Evolutionary conservation across 2,329 filamentous ascomycete genomes (phyloP).

Genomic region (Leptosphaerulina australis): DNA sequence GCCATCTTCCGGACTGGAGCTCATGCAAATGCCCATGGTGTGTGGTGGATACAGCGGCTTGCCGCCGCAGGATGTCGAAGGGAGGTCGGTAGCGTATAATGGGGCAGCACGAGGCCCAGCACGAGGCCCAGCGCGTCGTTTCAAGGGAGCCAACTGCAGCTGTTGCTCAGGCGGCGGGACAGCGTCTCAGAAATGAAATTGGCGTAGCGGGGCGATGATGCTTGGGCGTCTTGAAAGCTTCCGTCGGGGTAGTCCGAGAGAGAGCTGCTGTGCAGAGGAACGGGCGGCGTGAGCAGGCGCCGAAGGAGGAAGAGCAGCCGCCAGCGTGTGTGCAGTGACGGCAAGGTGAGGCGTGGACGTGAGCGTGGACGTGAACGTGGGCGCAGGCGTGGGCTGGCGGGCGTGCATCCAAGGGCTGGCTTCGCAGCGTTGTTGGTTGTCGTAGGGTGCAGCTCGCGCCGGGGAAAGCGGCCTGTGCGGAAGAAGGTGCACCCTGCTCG

Average conservation of each 20-base stretch:
- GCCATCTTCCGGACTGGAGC: slow-evolving; percentile 80
- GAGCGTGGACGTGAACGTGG: not conserved
- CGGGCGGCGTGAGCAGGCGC: slow-evolving; percentile 7
- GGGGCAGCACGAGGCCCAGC: slow-evolving; percentile 36
- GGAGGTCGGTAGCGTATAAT: slow-evolving; percentile 22
- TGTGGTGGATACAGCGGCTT: slow-evolving; percentile 34
- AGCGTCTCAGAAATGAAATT: slow-evolving; percentile 27
- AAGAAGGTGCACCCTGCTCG: slow-evolving; percentile 16
- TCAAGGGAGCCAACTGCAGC: slow-evolving; percentile 25
- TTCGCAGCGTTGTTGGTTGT: not conserved
- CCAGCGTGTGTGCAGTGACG: slow-evolving; percentile 25
- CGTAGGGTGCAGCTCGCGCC: slow-evolving; percentile 15
- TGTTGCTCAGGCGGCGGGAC: slow-evolving; percentile 26
- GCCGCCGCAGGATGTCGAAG: slow-evolving; percentile 36
- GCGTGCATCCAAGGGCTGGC: not conserved
- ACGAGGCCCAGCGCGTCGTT: slow-evolving; percentile 43
- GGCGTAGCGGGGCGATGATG: slow-evolving; percentile 31
- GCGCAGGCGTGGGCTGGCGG: not conserved
- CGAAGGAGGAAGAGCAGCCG: slow-evolving; percentile 9
- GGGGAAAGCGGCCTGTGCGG: slow-evolving; percentile 18
- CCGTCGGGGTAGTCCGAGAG: slow-evolving; percentile 27
- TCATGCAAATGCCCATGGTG: slow-evolving; percentile 93
- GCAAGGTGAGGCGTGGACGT: not conserved
- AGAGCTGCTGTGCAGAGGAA: slow-evolving; percentile 1
- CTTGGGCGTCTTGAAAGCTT: slow-evolving; percentile 27